phyloP scores from a whole-genome alignment of 2,329 filamentous ascomycete genomes.

The Aspergillus pseudonomiae region DNA sequence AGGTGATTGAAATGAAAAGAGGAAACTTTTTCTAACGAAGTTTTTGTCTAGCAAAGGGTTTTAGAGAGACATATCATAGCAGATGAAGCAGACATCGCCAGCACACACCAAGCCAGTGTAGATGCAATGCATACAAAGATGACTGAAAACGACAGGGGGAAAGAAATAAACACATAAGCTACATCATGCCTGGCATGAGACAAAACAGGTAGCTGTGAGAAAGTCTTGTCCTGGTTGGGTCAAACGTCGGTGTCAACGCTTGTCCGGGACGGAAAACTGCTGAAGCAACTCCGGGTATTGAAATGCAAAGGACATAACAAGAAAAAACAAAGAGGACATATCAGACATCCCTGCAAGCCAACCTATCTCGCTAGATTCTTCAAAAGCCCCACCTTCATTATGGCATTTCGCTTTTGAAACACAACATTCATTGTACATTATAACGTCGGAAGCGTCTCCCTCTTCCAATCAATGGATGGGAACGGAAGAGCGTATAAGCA shows the following conservation, averaged over 20 bases:
- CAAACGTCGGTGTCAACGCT: not conserved
- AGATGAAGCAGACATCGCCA: slow-evolving; percentile 17
- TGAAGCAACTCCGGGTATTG: slow-evolving; percentile 32
- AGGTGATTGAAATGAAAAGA: slow-evolving; percentile 12
- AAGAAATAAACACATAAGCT: slow-evolving; percentile 15
- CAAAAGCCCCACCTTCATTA: slow-evolving; percentile 15
- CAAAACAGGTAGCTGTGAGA: slow-evolving; percentile 15
- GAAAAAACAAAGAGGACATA: slow-evolving; percentile 13
- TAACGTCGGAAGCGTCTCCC: slow-evolving; percentile 18
- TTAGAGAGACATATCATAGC: slow-evolving; percentile 8
- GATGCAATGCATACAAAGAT: slow-evolving; percentile 23
- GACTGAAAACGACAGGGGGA: slow-evolving; percentile 15
- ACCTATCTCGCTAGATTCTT: slow-evolving; percentile 23
- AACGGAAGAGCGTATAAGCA: slow-evolving; percentile 19
- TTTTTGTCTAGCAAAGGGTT: slow-evolving; percentile 29
- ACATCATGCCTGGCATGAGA: slow-evolving; percentile 17
- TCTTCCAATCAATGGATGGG: slow-evolving; percentile 12
- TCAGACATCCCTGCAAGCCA: slow-evolving; percentile 17
- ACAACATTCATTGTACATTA: slow-evolving; percentile 26
- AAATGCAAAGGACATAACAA: slow-evolving; percentile 20
- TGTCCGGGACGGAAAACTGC: slow-evolving; percentile 12
- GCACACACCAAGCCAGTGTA: slow-evolving; percentile 34
- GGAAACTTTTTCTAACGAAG: slow-evolving; percentile 30
- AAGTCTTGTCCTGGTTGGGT: slow-evolving; percentile 3
- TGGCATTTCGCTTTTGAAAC: slow-evolving; percentile 10